A percentile compares a stretch with the other conserved stretches of the same genome.
These are phyloP conservation scores for Leccinum subrobustum DNA, from an alignment of 1,284 basidiomycete genomes.

Conservation along the genomic window DNA sequence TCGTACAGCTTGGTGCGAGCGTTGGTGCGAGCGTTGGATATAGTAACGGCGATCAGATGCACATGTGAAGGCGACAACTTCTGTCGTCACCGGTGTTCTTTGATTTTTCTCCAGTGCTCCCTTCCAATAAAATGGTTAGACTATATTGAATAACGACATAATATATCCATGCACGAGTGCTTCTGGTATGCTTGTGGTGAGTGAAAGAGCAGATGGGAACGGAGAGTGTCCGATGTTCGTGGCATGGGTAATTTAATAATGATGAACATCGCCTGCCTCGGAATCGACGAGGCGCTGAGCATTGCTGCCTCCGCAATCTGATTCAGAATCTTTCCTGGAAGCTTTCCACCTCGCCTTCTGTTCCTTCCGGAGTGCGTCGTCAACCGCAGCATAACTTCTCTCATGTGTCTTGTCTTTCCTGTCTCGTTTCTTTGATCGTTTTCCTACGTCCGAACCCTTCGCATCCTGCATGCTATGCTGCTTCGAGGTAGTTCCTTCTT, in stretches of 20 bases:
- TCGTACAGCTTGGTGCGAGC: constrained; percentile 24
- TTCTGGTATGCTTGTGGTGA: neutral
- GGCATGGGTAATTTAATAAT: constrained; percentile 5
- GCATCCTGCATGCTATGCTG: constrained; percentile 13
- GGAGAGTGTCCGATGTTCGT: neutral
- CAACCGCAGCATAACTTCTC: constrained; percentile 40
- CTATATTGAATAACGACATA: constrained; percentile 2
- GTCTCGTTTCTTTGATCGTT: constrained; percentile 41
- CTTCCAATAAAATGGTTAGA: neutral
- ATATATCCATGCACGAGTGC: constrained; percentile 1
- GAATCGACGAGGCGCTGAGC: constrained; percentile 10
- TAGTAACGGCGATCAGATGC: constrained; percentile 27
- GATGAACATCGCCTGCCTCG: constrained; percentile 2
- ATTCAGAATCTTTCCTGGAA: constrained; percentile 24
- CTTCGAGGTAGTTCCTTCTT: constrained; percentile 26
- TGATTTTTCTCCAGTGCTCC: neutral
- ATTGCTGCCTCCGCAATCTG: constrained; percentile 5
- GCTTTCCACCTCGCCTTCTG: constrained; percentile 39
- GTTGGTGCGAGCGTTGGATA: constrained; percentile 13
- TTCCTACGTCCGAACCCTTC: constrained; percentile 57
- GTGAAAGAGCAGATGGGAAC: neutral
- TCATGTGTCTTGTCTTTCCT: constrained; percentile 25
- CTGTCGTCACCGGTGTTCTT: constrained; percentile 4
- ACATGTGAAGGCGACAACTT: constrained; percentile 4
- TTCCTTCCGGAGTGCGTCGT: constrained; percentile 33